Conservation (phyloP, 2,329 filamentous ascomycete species). For the Diaporthe sp. region DNA sequence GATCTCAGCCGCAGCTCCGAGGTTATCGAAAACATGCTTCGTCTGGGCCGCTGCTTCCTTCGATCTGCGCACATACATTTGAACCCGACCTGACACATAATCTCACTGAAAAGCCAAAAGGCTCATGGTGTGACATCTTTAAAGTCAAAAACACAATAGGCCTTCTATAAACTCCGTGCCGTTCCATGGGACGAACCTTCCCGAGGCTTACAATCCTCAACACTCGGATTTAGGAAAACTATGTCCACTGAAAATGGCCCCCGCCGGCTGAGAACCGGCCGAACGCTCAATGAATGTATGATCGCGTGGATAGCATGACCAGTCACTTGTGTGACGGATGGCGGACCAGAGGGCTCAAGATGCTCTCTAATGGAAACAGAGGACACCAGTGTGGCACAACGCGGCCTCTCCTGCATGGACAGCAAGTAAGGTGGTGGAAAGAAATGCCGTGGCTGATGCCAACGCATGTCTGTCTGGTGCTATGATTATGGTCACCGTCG, state of each 20-base stretch:
- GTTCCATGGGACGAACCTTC: slow-evolving; percentile 6
- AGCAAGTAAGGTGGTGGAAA: background rate
- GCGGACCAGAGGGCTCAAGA: background rate
- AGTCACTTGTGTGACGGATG: background rate
- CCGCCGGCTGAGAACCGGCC: background rate
- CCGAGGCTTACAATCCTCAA: background rate
- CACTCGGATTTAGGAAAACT: background rate
- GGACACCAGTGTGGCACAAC: background rate
- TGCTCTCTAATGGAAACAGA: background rate
- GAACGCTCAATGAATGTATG: background rate
- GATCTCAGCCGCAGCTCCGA: slow-evolving; percentile 1
- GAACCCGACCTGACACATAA: slow-evolving; percentile 5
- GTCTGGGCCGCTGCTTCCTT: background rate
- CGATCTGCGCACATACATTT: slow-evolving; percentile 17
- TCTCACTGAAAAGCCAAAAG: slow-evolving; percentile 2
- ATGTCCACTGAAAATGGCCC: background rate
- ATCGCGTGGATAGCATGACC: background rate
- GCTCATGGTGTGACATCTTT: background rate
- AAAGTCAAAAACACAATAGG: slow-evolving; percentile 9
- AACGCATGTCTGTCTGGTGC: background rate
- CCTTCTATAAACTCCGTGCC: background rate
- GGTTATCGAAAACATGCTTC: slow-evolving; percentile 21
- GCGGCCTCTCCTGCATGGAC: background rate
- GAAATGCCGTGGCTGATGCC: background rate
- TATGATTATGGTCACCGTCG: no score